These are phyloP conservation scores for Murraya koenigii DNA, from an alignment of 345 rosid species.

Conservation along the genomic window DNA sequence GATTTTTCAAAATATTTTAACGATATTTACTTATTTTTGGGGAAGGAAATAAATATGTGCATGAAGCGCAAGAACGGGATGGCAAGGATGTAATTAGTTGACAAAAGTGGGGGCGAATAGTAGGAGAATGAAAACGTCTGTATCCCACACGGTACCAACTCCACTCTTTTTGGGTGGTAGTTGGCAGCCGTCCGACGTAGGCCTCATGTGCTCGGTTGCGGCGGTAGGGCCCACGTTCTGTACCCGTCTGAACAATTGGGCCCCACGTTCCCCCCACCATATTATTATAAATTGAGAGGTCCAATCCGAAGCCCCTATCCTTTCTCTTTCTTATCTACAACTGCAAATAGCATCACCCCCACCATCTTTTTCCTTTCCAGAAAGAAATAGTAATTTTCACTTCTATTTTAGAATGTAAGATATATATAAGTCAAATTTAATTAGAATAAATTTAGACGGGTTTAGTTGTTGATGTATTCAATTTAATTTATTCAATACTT, in stretches of 20 bases:
- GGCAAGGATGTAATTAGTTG: not conserved
- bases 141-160: conserved; percentile 21
- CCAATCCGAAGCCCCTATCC: not conserved
- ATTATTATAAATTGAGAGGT: not conserved
- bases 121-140: not conserved
- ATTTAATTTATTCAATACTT: no score
- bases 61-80: not conserved
- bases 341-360: not conserved
- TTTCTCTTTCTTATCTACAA: not conserved
- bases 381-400: no score
- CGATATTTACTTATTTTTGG: no score
- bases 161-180: conserved; percentile 18
- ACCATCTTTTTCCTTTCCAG: no score
- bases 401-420: no score
- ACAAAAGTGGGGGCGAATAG: not conserved
- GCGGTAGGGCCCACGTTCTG: conserved; percentile 18
- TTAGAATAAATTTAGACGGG: no score
- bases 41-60: not conserved
- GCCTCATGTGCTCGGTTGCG: conserved; percentile 31
- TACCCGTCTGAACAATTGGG: not conserved
- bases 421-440: no score
- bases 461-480: no score
- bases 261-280: not conserved
- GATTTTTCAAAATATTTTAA: no score
- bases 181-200: conserved; percentile 26